Percentiles rank a stretch among this genome's conserved stretches.
Conservation (phyloP, 345 rosid genomes). For the Syzygium jambos region DNA sequence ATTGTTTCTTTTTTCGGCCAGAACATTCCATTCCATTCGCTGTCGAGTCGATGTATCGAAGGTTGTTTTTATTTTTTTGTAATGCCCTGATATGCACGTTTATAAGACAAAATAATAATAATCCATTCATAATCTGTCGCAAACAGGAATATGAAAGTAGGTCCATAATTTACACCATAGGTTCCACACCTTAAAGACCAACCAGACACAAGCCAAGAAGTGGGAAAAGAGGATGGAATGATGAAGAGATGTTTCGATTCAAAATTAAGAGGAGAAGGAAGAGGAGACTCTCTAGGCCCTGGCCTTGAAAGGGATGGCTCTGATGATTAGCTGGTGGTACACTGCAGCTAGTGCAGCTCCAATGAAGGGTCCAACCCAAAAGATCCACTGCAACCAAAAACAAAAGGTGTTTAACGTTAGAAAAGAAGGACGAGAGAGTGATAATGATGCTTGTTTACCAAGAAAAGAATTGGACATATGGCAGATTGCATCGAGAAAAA, state of each 20-base stretch:
- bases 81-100: background rate
- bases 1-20: background rate
- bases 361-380: constrained; percentile 24
- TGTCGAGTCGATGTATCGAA: background rate
- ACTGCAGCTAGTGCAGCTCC: constrained; percentile 23
- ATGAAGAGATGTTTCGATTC: background rate
- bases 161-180: background rate
- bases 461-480: background rate
- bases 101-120: background rate
- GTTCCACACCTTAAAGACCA: background rate
- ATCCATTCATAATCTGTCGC: background rate
- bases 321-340: constrained; percentile 20
- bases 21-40: background rate
- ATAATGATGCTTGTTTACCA: background rate
- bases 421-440: background rate
- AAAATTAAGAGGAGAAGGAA: background rate
- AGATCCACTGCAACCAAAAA: constrained; percentile 17
- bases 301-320: constrained; percentile 22
- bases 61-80: background rate
- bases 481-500: background rate
- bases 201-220: background rate
- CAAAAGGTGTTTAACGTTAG: background rate
- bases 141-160: background rate
- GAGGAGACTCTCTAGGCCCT: background rate
- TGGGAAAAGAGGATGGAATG: background rate